Percentiles rank a stretch among this genome's conserved stretches.
These are phyloP conservation scores for Adansonia digitata DNA, from an alignment of 345 rosid genomes.

Conservation along the genomic window DNA sequence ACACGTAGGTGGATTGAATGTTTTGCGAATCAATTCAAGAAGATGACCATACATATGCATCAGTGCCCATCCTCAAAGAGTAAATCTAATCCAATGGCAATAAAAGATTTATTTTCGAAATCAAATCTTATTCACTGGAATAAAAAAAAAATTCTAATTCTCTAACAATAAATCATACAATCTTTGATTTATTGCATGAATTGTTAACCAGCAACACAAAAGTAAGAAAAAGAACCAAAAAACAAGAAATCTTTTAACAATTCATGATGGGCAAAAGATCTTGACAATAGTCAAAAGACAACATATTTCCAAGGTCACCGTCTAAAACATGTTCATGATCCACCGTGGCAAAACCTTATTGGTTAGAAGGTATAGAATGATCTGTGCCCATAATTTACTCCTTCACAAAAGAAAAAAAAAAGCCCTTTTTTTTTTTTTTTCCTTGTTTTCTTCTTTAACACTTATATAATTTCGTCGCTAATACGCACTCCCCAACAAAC, in stretches of 20 bases:
- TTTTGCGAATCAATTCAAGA: too few relatives aligned
- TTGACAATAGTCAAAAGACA: background rate
- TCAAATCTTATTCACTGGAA: too few relatives aligned
- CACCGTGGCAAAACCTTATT: background rate
- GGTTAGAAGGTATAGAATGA: background rate
- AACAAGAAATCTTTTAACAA: background rate
- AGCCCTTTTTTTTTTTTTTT: too few relatives aligned
- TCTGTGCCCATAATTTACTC: background rate
- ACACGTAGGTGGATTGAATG: background rate
- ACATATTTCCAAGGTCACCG: background rate
- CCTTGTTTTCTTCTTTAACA: background rate
- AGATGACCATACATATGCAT: too few relatives aligned
- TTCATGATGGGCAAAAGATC: background rate
- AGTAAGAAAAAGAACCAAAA: background rate
- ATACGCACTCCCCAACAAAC: background rate
- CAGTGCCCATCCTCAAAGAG: too few relatives aligned
- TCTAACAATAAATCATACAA: too few relatives aligned
- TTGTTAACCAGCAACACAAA: background rate
- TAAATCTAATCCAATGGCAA: too few relatives aligned
- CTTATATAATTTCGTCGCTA: background rate
- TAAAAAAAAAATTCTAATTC: too few relatives aligned
- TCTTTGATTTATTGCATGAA: too few relatives aligned
- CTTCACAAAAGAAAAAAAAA: too few relatives aligned
- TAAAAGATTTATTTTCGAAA: too few relatives aligned
- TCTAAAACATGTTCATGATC: background rate